Conservation (phyloP, 441 rosid species). For the Aquilaria agallochum region DNA sequence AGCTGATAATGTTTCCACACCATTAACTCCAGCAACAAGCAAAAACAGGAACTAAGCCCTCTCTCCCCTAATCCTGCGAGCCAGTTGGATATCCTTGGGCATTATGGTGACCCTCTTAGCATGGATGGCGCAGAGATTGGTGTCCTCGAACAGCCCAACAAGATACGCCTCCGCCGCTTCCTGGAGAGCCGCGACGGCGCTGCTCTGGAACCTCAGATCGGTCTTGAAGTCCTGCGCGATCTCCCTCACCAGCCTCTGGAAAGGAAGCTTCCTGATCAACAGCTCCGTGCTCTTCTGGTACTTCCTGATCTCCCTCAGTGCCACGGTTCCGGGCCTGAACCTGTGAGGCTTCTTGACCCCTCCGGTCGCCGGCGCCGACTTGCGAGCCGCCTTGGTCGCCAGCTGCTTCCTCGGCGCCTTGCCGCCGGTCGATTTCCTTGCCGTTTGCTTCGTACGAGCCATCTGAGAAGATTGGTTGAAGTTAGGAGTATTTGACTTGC, state of each 20-base stretch:
- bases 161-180: constrained; percentile 58
- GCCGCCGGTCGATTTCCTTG: constrained; percentile 53
- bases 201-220: constrained; percentile 51
- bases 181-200: constrained; percentile 47
- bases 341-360: constrained; percentile 62
- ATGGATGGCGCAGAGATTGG: constrained; percentile 46
- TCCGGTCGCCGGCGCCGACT: constrained; percentile 56
- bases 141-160: constrained; percentile 53
- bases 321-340: constrained; percentile 61
- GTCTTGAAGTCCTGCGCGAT: constrained; percentile 63
- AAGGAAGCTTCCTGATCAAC: constrained; percentile 48
- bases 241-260: constrained; percentile 55
- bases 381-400: constrained; percentile 51
- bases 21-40: neutral
- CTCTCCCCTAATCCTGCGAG: constrained; percentile 56
- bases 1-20: too few relatives aligned
- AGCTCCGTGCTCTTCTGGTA: constrained; percentile 60
- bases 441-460: constrained; percentile 67
- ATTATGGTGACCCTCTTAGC: constrained; percentile 58
- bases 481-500: fast-evolving
- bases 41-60: constrained; percentile 28
- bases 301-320: constrained; percentile 51
- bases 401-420: constrained; percentile 57
- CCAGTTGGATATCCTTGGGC: constrained; percentile 61
- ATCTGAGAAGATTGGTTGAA: neutral